Conservation (phyloP, 495 filamentous ascomycete genomes). For the Neurospora sp. region DNA sequence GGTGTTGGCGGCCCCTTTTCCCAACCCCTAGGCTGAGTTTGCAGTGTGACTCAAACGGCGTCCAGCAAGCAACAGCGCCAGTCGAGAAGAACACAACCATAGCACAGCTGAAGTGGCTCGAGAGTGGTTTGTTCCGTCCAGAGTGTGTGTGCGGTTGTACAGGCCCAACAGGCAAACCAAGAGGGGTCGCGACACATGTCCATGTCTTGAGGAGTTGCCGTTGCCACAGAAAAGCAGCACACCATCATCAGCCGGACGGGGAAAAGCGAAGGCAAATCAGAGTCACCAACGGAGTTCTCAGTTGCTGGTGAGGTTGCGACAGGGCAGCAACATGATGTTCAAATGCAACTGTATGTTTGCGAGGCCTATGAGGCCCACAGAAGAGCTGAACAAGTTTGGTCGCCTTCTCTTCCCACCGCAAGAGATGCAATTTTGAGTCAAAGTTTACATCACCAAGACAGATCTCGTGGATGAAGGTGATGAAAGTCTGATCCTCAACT, state of each 20-base stretch:
- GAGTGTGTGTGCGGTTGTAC: neutral
- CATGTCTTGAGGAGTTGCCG: neutral
- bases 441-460: neutral
- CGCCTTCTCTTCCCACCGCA: neutral
- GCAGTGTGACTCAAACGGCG: neutral
- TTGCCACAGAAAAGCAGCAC: neutral
- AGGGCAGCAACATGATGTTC: neutral
- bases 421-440: neutral
- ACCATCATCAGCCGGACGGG: neutral
- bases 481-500: neutral
- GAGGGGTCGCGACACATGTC: neutral
- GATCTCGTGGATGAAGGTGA: neutral
- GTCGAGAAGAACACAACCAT: neutral
- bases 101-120: neutral
- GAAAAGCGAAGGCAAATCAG: neutral
- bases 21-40: neutral
- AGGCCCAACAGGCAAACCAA: neutral
- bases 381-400: neutral
- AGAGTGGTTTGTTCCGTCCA: neutral
- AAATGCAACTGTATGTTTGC: neutral
- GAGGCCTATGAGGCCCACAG: neutral
- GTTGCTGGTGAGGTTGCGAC: neutral
- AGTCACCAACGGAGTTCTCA: neutral
- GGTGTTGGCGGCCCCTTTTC: neutral
- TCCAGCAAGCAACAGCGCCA: neutral